Percentiles rank a stretch among this genome's conserved stretches.
These are phyloP conservation scores for Xylariaceae sp. DNA, from an alignment of 2,329 filamentous ascomycete genomes.

Conservation along the genomic window DNA sequence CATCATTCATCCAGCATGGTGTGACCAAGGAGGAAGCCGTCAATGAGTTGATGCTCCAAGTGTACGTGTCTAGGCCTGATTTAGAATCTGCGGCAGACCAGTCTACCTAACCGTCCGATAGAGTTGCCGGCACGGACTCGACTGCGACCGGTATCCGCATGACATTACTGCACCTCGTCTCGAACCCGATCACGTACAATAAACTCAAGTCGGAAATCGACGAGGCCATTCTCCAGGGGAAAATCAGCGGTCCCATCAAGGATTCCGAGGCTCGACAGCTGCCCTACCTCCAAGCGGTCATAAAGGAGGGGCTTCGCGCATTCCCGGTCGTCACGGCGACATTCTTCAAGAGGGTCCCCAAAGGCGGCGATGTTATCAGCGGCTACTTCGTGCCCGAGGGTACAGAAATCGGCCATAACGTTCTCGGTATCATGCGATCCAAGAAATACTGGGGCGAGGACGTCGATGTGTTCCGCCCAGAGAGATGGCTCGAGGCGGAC, in stretches of 20 bases:
- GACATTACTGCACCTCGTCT: slow-evolving; percentile 50
- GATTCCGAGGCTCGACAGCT: slow-evolving; percentile 29
- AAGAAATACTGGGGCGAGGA: slow-evolving; percentile 40
- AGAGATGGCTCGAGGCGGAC: slow-evolving; percentile 46
- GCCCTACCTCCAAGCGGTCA: slow-evolving; percentile 37
- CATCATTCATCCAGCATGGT: slow-evolving; percentile 22
- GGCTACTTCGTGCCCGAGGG: slow-evolving; percentile 43
- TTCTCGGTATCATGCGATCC: slow-evolving; percentile 42
- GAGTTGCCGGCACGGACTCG: slow-evolving; percentile 54
- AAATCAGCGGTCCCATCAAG: slow-evolving; percentile 37
- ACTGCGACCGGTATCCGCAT: slow-evolving; percentile 51
- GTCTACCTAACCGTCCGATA: neutral
- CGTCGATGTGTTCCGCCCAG: slow-evolving; percentile 43
- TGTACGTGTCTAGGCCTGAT: slow-evolving; percentile 11
- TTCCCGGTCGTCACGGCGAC: slow-evolving; percentile 40
- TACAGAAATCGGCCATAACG: slow-evolving; percentile 42
- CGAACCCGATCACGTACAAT: slow-evolving; percentile 38
- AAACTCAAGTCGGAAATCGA: slow-evolving; percentile 32
- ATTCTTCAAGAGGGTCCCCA: slow-evolving; percentile 35
- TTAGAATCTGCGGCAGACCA: neutral
- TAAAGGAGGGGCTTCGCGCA: slow-evolving; percentile 45
- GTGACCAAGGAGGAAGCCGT: slow-evolving; percentile 21
- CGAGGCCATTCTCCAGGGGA: slow-evolving; percentile 44
- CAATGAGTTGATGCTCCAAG: slow-evolving; percentile 22
- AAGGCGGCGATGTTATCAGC: slow-evolving; percentile 33